Evolutionary conservation across 257 asterid species (phyloP).

Genomic region (Misopates orontium): DNA sequence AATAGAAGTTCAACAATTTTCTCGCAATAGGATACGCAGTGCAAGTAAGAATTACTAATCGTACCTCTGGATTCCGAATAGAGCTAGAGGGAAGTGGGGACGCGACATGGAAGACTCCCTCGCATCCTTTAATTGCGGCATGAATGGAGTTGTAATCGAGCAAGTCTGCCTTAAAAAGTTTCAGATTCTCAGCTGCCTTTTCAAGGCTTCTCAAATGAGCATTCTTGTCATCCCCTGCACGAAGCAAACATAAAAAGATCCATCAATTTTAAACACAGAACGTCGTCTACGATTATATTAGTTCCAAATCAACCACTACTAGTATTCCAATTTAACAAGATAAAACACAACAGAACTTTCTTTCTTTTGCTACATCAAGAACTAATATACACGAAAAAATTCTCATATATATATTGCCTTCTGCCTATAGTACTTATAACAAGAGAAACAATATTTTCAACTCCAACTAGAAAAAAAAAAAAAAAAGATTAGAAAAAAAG

Average conservation of each 20-base stretch:
- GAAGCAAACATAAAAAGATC: slow-evolving; percentile 4
- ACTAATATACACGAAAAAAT: no score
- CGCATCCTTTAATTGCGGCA: slow-evolving; percentile 66
- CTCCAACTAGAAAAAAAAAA: no score
- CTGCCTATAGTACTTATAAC: no score
- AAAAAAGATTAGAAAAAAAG: not conserved
- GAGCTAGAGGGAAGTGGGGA: slow-evolving; percentile 59
- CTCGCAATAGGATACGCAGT: not conserved
- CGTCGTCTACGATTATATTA: no score
- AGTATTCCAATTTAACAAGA: not conserved
- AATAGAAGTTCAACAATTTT: not conserved
- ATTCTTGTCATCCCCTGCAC: slow-evolving; percentile 55
- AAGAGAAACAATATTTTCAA: not conserved
- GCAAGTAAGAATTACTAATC: not conserved
- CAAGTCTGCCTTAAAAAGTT: slow-evolving; percentile 68
- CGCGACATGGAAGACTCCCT: slow-evolving; percentile 87
- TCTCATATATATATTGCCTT: no score
- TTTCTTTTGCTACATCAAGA: not conserved
- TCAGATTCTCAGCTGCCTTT: slow-evolving; percentile 53
- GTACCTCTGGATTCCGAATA: slow-evolving; percentile 75
- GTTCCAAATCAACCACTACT: not conserved
- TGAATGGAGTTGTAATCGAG: slow-evolving; percentile 62
- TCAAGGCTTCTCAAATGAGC: slow-evolving; percentile 58
- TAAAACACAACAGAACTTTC: not conserved
- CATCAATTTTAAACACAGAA: no score